These are phyloP conservation scores for Ziziphus jujuba DNA, from an alignment of 306 rosid species.

Conservation along the genomic window DNA sequence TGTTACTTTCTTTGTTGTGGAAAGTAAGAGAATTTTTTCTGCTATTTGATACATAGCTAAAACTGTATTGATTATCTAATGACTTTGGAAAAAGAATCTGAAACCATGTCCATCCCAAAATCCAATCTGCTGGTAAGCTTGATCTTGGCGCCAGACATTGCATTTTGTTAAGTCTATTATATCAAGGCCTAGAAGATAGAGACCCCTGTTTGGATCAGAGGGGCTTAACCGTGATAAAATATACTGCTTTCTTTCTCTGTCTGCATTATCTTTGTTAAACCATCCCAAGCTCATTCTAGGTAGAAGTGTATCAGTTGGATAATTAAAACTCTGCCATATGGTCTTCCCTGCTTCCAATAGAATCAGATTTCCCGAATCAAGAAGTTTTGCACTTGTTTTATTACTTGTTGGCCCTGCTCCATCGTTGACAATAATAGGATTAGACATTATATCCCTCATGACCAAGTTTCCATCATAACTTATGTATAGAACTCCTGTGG, in stretches of 20 bases:
- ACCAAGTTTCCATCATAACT: conserved; percentile 17
- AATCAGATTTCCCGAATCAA: conserved; percentile 21
- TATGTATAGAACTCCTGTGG: conserved; percentile 9
- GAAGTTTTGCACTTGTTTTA: conserved; percentile 7
- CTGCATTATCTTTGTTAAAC: conserved; percentile 12
- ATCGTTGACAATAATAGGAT: not conserved
- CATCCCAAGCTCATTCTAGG: conserved; percentile 29
- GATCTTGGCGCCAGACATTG: too few species aligned
- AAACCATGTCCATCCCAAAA: conserved; percentile 24
- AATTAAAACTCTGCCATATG: conserved; percentile 24
- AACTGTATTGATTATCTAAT: conserved; percentile 7
- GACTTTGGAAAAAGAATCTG: conserved; percentile 7
- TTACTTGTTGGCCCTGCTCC: not conserved
- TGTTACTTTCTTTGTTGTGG: conserved; percentile 2
- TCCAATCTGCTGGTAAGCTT: too few species aligned
- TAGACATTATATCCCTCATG: not conserved
- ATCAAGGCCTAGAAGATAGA: too few species aligned
- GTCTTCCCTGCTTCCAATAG: conserved; percentile 2
- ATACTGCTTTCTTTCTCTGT: conserved; percentile 1
- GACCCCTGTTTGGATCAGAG: too few species aligned
- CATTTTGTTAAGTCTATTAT: too few species aligned
- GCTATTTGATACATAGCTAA: conserved; percentile 7
- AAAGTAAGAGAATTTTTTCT: conserved; percentile 22
- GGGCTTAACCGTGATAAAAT: conserved; percentile 22
- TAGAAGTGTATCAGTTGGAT: conserved; percentile 17